Evolutionary conservation across 2,329 filamentous ascomycete genomes (phyloP), one percentile per base, ranked within the genome.

Genomic region (Calonectria montana): DNA sequence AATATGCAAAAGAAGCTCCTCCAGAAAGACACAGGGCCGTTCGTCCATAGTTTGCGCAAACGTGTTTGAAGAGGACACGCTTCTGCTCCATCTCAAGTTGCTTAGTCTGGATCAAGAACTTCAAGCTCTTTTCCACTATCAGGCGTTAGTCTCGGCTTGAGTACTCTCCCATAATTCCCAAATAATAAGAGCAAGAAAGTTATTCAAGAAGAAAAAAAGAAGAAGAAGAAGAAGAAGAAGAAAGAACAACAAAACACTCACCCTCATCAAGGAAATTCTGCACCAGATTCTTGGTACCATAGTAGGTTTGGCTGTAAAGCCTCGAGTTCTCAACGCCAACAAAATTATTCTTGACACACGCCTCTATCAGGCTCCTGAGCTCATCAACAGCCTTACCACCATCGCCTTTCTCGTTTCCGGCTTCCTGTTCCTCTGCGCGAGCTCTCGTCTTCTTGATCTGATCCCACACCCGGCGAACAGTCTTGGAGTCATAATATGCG

Each of bases 271-370:
- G 87, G 80, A 96, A 98, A 67, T 92, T 92, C 83, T 98, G 97
- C 35, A 98, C 94, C 75, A 98, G 84, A 73, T 97, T 91, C 83
- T 99, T 99, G n/a, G 97, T 98, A 37, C 97, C 97, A 78, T 95
- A 98, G 81, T 99, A 99, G 3, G 96, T 97, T 85, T 98, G 96
- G 79, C 94, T 97, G 82, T 99, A 99, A n/a, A 99, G 85, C 67
- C 95, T 90, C 12, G 96, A 92, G 79, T 98, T 98, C 83, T 99
- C 97, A 16, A 98, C 92, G 0, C 97, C 97, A 21, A 94, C 95
- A 83, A 98, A 99, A 81, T 99, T 98, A 84, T 96, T 97, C 88
- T 98, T 99, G 78, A 98, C 93, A 81, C 96, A 98, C 16, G 94
- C 94, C 85, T 98, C 95, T 23, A 97, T 87, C 71, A 98, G 84